These are phyloP conservation scores for Phytophthora citricola DNA, from an alignment of 352 stramenopile species.

Conservation along the genomic window DNA sequence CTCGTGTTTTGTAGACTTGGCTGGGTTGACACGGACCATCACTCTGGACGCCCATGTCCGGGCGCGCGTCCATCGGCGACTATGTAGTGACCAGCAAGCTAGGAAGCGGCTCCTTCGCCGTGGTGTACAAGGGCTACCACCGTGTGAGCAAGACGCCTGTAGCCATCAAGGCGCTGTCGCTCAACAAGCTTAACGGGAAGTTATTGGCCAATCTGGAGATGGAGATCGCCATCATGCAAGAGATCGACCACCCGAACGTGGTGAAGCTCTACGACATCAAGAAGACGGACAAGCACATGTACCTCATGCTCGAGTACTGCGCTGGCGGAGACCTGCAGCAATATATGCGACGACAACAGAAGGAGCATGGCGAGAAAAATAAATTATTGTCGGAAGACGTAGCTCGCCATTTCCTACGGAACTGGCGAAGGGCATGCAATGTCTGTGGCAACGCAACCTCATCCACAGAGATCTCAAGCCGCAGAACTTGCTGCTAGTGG, in stretches of 20 bases:
- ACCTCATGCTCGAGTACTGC: slow-evolving; percentile 97
- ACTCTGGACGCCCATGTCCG: slow-evolving; percentile 42
- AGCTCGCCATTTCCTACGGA: slow-evolving; percentile 72
- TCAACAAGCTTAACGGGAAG: slow-evolving; percentile 95
- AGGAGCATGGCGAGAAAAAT: slow-evolving; percentile 14
- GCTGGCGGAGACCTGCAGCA: slow-evolving; percentile 95
- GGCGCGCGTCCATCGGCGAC: slow-evolving; percentile 70
- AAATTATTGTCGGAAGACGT: slow-evolving; percentile 43
- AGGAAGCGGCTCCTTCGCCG: slow-evolving; percentile 94
- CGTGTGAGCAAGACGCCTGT: slow-evolving; percentile 77
- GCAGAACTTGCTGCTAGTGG: slow-evolving; percentile 94
- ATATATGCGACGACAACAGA: slow-evolving; percentile 84
- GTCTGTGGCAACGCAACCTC: slow-evolving; percentile 76
- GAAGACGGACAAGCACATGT: slow-evolving; percentile 96
- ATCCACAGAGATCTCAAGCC: slow-evolving; percentile 95
- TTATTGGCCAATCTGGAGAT: slow-evolving; percentile 96
- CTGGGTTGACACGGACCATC: slow-evolving; percentile 15
- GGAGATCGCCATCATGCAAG: slow-evolving; percentile 96
- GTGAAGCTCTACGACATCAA: slow-evolving; percentile 97
- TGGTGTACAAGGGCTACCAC: slow-evolving; percentile 88
- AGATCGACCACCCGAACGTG: slow-evolving; percentile 96
- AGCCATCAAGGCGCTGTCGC: slow-evolving; percentile 95
- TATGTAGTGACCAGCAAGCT: slow-evolving; percentile 93
- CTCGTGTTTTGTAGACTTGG: neutral
- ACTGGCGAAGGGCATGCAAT: slow-evolving; percentile 76